Evolutionary conservation across 495 filamentous ascomycete species (phyloP).

Genomic region (Penicillium lividum): DNA sequence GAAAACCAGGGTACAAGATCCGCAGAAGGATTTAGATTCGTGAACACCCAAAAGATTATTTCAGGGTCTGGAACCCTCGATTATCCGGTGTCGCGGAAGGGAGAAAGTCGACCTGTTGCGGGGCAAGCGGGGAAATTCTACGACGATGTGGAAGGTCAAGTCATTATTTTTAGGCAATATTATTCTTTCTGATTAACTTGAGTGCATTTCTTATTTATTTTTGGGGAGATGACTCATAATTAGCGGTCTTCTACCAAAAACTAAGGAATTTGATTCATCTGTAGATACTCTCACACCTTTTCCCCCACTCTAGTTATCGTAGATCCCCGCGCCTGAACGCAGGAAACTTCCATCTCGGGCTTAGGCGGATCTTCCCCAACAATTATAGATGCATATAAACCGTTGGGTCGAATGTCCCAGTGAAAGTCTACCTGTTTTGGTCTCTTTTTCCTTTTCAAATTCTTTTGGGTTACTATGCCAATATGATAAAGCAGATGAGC

Average conservation of each 20-base stretch:
- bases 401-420: background rate
- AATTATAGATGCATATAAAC: background rate
- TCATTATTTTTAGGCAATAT: background rate
- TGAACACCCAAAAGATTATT: background rate
- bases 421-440: background rate
- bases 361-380: background rate
- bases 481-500: too few relatives aligned
- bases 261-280: background rate
- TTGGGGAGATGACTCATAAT: background rate
- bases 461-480: too few relatives aligned
- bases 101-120: conserved; percentile 19
- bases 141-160: background rate
- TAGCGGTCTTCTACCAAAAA: background rate
- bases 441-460: too few relatives aligned
- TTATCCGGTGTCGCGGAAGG: conserved; percentile 6
- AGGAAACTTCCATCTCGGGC: background rate
- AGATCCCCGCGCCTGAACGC: background rate
- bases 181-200: background rate
- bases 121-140: conserved; percentile 28
- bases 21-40: background rate
- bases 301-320: conserved; percentile 1
- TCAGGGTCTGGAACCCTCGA: conserved; percentile 11
- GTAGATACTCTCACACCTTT: background rate
- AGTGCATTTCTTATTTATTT: background rate
- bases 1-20: background rate